These are phyloP conservation scores for Colletotrichum neosansevieriae DNA, from an alignment of 2,329 filamentous ascomycete genomes.

Conservation along the genomic window DNA sequence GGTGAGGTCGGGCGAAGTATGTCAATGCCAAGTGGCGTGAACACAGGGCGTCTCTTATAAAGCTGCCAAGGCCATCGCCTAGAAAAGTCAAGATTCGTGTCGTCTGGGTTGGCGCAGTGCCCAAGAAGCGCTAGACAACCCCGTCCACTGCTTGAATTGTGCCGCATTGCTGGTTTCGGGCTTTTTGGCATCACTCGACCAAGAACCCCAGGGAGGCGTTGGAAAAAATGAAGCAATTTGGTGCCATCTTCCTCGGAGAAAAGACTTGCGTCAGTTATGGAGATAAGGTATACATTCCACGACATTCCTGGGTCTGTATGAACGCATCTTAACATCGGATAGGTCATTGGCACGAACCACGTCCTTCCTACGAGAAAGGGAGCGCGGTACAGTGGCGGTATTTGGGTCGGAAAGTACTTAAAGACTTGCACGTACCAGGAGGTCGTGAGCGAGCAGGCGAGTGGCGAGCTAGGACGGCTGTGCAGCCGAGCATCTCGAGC, in stretches of 20 bases:
- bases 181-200: too few relatives aligned
- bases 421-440: conserved; percentile 66
- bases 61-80: background rate
- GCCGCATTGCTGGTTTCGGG: too few relatives aligned
- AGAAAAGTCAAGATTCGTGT: conserved; percentile 29
- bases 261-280: conserved; percentile 66
- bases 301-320: background rate
- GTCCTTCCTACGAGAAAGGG: conserved; percentile 63
- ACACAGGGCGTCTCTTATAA: background rate
- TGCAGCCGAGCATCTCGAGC: conserved; percentile 55
- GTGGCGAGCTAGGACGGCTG: conserved; percentile 60
- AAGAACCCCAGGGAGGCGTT: conserved; percentile 59
- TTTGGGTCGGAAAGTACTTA: conserved; percentile 68
- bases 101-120: conserved; percentile 17
- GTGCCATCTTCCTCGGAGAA: conserved; percentile 62
- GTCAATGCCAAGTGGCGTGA: too few relatives aligned
- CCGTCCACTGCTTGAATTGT: conserved; percentile 1
- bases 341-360: conserved; percentile 68
- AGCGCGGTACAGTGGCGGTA: conserved; percentile 62
- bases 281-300: conserved; percentile 56
- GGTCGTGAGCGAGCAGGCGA: conserved; percentile 55
- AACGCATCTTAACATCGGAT: background rate
- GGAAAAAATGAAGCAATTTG: conserved; percentile 63
- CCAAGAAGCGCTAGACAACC: conserved; percentile 11
- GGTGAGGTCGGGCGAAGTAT: too few relatives aligned